Conservation (phyloP, 75 land plant species). For the Picea glauca region DNA sequence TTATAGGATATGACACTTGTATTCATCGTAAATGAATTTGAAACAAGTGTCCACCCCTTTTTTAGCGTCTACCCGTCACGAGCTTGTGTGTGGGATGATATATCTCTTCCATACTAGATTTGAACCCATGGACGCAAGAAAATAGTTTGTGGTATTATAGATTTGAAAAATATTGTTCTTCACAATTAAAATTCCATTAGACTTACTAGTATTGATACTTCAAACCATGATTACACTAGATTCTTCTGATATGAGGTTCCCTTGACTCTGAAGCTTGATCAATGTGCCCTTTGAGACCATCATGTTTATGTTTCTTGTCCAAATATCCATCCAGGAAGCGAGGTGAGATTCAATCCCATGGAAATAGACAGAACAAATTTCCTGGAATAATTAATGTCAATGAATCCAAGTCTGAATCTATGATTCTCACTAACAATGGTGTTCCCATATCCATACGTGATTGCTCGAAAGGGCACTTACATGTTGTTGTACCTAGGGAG, state of each 20-base stretch:
- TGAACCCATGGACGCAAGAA: too few relatives aligned
- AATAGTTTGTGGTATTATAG: too few relatives aligned
- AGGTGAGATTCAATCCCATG: background rate
- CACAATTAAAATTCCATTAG: too few relatives aligned
- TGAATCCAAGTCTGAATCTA: background rate
- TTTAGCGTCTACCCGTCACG: too few relatives aligned
- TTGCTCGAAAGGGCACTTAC: background rate
- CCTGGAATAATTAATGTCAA: background rate
- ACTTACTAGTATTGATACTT: background rate
- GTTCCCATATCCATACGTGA: background rate
- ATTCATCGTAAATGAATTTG: too few relatives aligned
- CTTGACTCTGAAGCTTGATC: background rate
- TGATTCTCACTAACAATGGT: background rate
- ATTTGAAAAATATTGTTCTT: too few relatives aligned
- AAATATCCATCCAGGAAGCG: constrained; percentile 2
- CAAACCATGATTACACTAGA: background rate
- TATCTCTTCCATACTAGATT: too few relatives aligned
- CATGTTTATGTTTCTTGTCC: constrained; percentile 17
- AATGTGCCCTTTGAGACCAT: constrained; percentile 1
- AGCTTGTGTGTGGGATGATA: too few relatives aligned
- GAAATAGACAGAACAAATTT: too few relatives aligned
- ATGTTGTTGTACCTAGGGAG: background rate
- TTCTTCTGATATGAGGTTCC: constrained; percentile 11
- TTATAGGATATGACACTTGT: too few relatives aligned
- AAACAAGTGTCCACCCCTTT: too few relatives aligned